Conservation (phyloP, 306 rosid species). For the Pyrus communis region DNA sequence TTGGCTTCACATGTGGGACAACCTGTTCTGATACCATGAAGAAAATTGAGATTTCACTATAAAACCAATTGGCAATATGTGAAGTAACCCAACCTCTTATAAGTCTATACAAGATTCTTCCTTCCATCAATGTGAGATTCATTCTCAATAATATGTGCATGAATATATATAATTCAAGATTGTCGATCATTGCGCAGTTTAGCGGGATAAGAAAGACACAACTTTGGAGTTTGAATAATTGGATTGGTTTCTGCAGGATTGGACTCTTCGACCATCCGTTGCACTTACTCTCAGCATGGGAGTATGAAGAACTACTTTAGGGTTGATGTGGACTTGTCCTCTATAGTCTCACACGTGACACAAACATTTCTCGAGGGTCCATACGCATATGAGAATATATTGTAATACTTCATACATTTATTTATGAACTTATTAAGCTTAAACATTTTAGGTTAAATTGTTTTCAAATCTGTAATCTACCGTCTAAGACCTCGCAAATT, state of each 20-base stretch:
- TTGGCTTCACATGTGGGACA: no score
- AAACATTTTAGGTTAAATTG: not conserved
- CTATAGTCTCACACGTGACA: not conserved
- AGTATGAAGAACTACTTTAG: not conserved
- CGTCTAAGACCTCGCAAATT: no score
- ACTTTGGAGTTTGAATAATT: not conserved
- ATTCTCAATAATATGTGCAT: not conserved
- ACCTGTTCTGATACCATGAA: no score
- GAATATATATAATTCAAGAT: not conserved
- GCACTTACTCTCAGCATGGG: not conserved
- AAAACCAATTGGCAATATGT: no score
- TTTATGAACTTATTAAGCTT: not conserved
- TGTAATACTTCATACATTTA: not conserved
- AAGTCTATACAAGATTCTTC: no score
- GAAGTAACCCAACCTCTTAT: no score
- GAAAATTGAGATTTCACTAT: no score
- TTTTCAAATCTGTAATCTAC: no score
- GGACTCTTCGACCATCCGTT: not conserved
- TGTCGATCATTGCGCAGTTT: not conserved
- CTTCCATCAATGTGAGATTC: no score
- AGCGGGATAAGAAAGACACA: not conserved
- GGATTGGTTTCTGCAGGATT: not conserved
- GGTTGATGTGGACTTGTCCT: not conserved
- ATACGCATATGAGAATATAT: not conserved
- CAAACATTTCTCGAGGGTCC: not conserved